These are phyloP conservation scores for Cocos nucifera DNA, from an alignment of 176 grass and related monocot species.

Conservation along the genomic window DNA sequence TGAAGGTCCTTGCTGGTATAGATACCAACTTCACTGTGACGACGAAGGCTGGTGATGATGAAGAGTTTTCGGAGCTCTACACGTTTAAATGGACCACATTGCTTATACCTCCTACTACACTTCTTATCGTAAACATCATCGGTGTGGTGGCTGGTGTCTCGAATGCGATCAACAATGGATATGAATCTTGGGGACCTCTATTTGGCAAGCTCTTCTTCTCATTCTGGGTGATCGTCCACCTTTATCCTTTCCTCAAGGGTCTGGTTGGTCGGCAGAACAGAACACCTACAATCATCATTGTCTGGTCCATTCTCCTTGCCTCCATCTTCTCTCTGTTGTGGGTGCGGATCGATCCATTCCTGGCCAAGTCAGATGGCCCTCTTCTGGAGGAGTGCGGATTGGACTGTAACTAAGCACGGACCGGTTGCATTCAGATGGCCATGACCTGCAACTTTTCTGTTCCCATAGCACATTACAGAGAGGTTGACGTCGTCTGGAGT, in stretches of 20 bases:
- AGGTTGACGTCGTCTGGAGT: neutral
- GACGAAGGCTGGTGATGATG: slow-evolving; percentile 57
- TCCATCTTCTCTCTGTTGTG: slow-evolving; percentile 62
- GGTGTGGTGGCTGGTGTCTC: slow-evolving; percentile 60
- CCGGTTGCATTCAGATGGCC: slow-evolving; percentile 14
- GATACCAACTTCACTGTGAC: too few relatives aligned
- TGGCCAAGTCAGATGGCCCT: slow-evolving; percentile 46
- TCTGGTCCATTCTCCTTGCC: slow-evolving; percentile 69
- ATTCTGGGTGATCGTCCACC: slow-evolving; percentile 74
- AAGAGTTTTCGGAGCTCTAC: slow-evolving; percentile 58
- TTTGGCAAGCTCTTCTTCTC: slow-evolving; percentile 71
- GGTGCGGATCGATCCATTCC: slow-evolving; percentile 58
- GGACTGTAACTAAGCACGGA: slow-evolving; percentile 40
- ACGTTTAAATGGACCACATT: slow-evolving; percentile 70
- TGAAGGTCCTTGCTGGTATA: too few relatives aligned
- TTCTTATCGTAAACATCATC: slow-evolving; percentile 60
- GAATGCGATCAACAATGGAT: slow-evolving; percentile 62
- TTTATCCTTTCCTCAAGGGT: slow-evolving; percentile 75
- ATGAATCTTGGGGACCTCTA: slow-evolving; percentile 62
- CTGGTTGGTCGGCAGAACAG: slow-evolving; percentile 58
- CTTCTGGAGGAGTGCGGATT: slow-evolving; percentile 63
- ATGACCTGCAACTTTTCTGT: too few relatives aligned
- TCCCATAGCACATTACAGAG: neutral
- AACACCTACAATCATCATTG: slow-evolving; percentile 59
- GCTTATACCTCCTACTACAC: slow-evolving; percentile 43